Evolutionary conservation across 140 eudicot species (phyloP).

Genomic region (Senecio squalidus): DNA sequence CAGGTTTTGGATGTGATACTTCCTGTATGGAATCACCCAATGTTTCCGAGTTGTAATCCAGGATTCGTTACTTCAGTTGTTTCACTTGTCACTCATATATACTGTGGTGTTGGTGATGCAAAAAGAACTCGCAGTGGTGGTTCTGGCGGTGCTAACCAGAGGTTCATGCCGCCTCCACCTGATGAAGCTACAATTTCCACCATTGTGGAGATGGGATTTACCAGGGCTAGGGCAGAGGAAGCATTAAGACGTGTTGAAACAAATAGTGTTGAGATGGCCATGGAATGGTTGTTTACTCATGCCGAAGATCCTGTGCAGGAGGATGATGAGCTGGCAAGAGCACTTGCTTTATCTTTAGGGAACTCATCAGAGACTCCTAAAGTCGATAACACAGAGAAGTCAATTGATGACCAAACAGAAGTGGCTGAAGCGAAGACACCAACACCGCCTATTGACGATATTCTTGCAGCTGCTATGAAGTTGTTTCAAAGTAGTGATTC

Average conservation of each 20-base stretch:
- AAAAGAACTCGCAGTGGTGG: conserved; percentile 57
- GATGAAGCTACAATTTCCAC: conserved; percentile 95
- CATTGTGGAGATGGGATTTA: conserved; percentile 98
- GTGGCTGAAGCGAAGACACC: conserved; percentile 64
- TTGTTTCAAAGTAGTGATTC: conserved; percentile 77
- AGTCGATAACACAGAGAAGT: conserved; percentile 62
- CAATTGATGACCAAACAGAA: conserved; percentile 50
- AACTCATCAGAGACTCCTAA: conserved; percentile 76
- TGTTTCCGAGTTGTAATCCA: conserved; percentile 77
- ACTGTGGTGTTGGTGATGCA: conserved; percentile 82
- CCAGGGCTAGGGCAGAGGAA: conserved; percentile 96
- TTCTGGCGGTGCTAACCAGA: conserved; percentile 58
- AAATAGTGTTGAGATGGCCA: conserved; percentile 98
- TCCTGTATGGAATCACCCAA: conserved; percentile 92
- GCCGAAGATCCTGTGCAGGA: conserved; percentile 94
- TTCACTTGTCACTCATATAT: conserved; percentile 72
- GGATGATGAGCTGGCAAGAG: conserved; percentile 95
- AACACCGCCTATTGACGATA: conserved; percentile 81
- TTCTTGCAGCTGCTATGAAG: conserved; percentile 81
- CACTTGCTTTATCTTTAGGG: conserved; percentile 92
- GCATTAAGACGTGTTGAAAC: conserved; percentile 91
- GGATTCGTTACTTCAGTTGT: conserved; percentile 62
- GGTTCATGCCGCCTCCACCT: conserved; percentile 85
- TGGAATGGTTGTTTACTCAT: conserved; percentile 97
- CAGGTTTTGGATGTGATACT: conserved; percentile 95